Conservation (phyloP, 768 basidiomycete species). For the Trametopsis cervina region DNA sequence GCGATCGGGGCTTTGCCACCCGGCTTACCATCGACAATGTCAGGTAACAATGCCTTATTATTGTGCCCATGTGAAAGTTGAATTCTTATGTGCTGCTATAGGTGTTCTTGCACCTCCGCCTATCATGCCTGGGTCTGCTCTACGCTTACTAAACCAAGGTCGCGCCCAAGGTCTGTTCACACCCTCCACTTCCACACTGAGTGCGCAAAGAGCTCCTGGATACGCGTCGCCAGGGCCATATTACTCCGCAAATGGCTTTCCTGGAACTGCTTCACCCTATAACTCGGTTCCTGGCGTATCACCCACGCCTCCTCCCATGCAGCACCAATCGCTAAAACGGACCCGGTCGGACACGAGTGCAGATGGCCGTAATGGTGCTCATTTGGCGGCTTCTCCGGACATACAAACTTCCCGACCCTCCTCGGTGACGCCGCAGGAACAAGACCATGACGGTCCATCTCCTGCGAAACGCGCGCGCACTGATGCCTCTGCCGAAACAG, state of each 20-base stretch:
- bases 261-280: conserved; percentile 40
- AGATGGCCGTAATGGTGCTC: conserved; percentile 39
- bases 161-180: conserved; percentile 83
- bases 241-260: conserved; percentile 15
- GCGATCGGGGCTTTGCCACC: conserved; percentile 61
- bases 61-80: neutral
- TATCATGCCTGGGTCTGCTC: conserved; percentile 82
- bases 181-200: conserved; percentile 65
- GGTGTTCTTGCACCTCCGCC: conserved; percentile 64
- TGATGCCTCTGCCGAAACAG: conserved; percentile 29
- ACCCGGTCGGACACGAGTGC: conserved; percentile 50
- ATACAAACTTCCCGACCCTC: conserved; percentile 44
- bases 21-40: conserved; percentile 19
- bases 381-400: conserved; percentile 33
- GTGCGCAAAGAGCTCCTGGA: conserved; percentile 37
- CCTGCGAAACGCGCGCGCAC: conserved; percentile 67
- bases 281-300: conserved; percentile 31
- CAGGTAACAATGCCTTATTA: conserved; percentile 2
- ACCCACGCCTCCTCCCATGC: conserved; percentile 29
- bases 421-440: conserved; percentile 39
- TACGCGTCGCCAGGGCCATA: conserved; percentile 49
- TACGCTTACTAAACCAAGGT: conserved; percentile 78
- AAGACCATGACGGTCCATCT: conserved; percentile 43
- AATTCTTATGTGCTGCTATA: conserved; percentile 12
- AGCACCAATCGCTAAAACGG: conserved; percentile 40